Evolutionary conservation across 1,284 basidiomycete species (phyloP), one percentile per base, ranked within the genome.

Genomic region (Moesziomyces sp.): DNA sequence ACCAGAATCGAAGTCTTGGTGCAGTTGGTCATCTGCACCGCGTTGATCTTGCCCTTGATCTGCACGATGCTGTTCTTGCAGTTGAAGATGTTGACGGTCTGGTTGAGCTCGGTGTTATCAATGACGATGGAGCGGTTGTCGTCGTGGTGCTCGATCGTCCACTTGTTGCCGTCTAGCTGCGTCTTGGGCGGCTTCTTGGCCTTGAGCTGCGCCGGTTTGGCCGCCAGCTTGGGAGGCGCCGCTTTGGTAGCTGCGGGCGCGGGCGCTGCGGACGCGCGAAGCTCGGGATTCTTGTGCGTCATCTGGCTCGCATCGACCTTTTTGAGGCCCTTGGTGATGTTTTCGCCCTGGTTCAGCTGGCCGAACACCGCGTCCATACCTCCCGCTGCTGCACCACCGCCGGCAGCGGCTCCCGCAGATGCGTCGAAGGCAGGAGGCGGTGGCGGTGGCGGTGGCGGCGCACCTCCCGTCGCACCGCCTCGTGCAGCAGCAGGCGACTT

Each of bases 281-380:
- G 86, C 16, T 89, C 88, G 0, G 97, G 96, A 81, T 99, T 99
- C 88, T 99, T 98, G 87, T 99, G 97, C 8, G 94, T 98, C 94
- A 96, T 96, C 85, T 97, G 91, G 76, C 92, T 95, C 86, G 91
- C 90, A 84, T 97, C 93, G 19, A 99, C 97, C 85, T 97, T 98
- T 77, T 92, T 90, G 76, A 99, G 85, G 8, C 92, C 90, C 78
- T 92, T 93, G 9, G 96, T 98, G 58, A 99, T 91, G 16, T 91
- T 90, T 64, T 90, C 92, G 14, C 97, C 96, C 61, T 91, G 89
- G 84, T 98, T 98, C 55, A 99, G 86, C 68, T 94, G 89, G 1
- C 93, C 92, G 67, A 99, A 96, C n/a, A 99, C 92, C 6, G 93
- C 93, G 14, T 89, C 89, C 60, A 91, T 89, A 21, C 93, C 92